Conservation (phyloP, 768 basidiomycete species). For the Sutorius australiensis region DNA sequence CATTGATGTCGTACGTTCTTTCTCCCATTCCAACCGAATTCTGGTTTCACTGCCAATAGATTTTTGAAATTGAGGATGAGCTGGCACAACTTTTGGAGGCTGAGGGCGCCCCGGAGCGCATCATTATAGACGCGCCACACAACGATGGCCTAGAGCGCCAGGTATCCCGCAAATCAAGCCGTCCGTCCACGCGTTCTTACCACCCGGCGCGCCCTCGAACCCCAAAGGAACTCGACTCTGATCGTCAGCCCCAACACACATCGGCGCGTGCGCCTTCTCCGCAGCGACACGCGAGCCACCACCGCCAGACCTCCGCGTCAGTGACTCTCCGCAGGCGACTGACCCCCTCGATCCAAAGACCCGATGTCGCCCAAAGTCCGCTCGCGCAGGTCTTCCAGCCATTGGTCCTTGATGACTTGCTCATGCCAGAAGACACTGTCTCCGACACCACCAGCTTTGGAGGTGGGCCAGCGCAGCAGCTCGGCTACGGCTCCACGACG, state of each 20-base stretch:
- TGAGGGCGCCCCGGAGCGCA: conserved; percentile 8
- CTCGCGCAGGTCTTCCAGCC: conserved; percentile 75
- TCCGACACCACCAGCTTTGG: conserved; percentile 11
- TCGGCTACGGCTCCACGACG: conserved; percentile 39
- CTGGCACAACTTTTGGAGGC: conserved; percentile 11
- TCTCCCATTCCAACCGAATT: neutral
- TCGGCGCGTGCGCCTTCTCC: conserved; percentile 5
- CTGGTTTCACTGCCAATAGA: conserved; percentile 35
- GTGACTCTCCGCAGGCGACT: conserved; percentile 18
- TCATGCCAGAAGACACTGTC: conserved; percentile 33
- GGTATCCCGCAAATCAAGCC: conserved; percentile 31
- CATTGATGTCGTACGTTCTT: conserved; percentile 61
- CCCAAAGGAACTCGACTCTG: conserved; percentile 18
- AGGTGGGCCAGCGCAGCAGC: conserved; percentile 7
- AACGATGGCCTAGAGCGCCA: conserved; percentile 24
- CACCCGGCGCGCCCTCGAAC: conserved; percentile 16
- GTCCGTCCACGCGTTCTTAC: conserved; percentile 30
- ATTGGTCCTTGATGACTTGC: conserved; percentile 48
- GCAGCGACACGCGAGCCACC: conserved; percentile 3
- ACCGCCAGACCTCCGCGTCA: conserved; percentile 15
- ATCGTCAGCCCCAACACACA: conserved; percentile 1
- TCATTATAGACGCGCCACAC: conserved; percentile 15
- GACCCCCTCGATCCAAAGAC: conserved; percentile 17
- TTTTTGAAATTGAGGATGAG: conserved; percentile 78
- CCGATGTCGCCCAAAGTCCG: conserved; percentile 42